phyloP scores from a whole-genome alignment of 805 yeast genomes.

The Naumovozyma baii region DNA sequence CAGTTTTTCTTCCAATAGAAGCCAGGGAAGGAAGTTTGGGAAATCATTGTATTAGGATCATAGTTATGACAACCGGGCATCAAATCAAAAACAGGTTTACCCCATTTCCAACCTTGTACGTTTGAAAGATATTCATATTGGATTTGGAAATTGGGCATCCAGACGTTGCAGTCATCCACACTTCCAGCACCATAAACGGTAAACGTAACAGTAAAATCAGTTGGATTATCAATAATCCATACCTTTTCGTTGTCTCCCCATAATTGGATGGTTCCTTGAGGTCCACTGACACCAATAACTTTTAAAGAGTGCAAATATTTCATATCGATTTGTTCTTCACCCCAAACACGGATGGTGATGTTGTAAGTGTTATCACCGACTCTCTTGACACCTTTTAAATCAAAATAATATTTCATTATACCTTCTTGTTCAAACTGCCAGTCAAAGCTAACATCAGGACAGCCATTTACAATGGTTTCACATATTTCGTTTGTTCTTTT shows the following conservation, averaged over 20 bases:
- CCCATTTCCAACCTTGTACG: conserved; percentile 16
- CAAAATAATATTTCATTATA: conserved; percentile 10
- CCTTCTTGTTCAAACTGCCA: conserved; percentile 2
- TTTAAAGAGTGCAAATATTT: conserved; percentile 10
- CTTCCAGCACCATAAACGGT: conserved; percentile 4
- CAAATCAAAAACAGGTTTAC: conserved; percentile 11
- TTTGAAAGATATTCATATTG: conserved; percentile 13
- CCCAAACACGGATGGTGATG: conserved; percentile 14
- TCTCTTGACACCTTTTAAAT: conserved; percentile 8
- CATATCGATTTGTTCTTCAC: conserved; percentile 10
- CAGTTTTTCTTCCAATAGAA: conserved; percentile 9
- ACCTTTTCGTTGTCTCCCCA: conserved; percentile 12
- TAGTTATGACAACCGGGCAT: conserved; percentile 15
- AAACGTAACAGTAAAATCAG: conserved; percentile 16
- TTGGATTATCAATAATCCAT: conserved; percentile 11
- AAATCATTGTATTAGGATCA: conserved; percentile 7
- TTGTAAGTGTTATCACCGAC: conserved; percentile 8
- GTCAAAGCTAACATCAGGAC: conserved; percentile 6
- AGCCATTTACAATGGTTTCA: conserved; percentile 3
- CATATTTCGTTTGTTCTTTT: not conserved
- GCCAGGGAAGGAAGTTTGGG: conserved; percentile 17
- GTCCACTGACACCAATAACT: conserved; percentile 13
- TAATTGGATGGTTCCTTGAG: conserved; percentile 9
- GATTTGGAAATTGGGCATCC: conserved; percentile 18
- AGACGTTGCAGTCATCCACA: conserved; percentile 5